These are phyloP conservation scores for Cylindrotheca fusiformis DNA, from an alignment of 108 stramenopile species.

Conservation along the genomic window DNA sequence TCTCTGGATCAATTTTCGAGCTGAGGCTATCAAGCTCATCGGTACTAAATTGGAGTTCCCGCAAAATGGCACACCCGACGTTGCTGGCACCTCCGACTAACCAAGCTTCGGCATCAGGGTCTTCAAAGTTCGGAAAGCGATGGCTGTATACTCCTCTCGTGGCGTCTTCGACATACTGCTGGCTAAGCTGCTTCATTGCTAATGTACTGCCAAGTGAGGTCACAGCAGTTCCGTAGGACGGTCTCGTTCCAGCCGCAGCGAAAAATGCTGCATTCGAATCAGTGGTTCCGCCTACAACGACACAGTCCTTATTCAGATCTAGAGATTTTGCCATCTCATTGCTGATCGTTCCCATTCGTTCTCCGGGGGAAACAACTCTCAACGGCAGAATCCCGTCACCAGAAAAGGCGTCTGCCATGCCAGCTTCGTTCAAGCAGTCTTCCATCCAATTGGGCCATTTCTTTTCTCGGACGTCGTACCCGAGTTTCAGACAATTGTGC, in stretches of 20 bases:
- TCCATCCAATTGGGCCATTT: conserved; percentile 74
- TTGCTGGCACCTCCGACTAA: conserved; percentile 92
- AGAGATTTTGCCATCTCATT: conserved; percentile 40
- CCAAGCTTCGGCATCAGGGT: conserved; percentile 63
- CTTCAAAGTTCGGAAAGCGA: conserved; percentile 65
- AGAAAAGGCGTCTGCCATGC: conserved; percentile 29
- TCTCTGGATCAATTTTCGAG: conserved; percentile 62
- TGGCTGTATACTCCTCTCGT: conserved; percentile 87
- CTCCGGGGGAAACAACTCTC: conserved; percentile 69
- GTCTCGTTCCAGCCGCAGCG: conserved; percentile 57
- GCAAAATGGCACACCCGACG: conserved; percentile 87
- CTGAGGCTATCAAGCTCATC: conserved; percentile 72
- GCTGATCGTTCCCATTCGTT: conserved; percentile 70
- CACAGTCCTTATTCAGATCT: conserved; percentile 50
- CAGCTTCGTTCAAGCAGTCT: conserved; percentile 49
- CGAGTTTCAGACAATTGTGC: conserved; percentile 92
- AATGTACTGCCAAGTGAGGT: conserved; percentile 85
- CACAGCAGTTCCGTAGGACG: conserved; percentile 76
- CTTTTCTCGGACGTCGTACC: conserved; percentile 81
- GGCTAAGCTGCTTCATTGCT: conserved; percentile 84
- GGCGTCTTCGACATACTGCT: conserved; percentile 81
- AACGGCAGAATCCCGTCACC: conserved; percentile 38
- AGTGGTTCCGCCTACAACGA: conserved; percentile 89
- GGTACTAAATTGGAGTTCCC: conserved; percentile 66
- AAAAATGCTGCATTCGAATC: conserved; percentile 94